Percentiles rank a stretch among this genome's conserved stretches.
These are phyloP conservation scores for Penicillium roqueforti DNA, from an alignment of 495 filamentous ascomycete genomes.

Conservation along the genomic window DNA sequence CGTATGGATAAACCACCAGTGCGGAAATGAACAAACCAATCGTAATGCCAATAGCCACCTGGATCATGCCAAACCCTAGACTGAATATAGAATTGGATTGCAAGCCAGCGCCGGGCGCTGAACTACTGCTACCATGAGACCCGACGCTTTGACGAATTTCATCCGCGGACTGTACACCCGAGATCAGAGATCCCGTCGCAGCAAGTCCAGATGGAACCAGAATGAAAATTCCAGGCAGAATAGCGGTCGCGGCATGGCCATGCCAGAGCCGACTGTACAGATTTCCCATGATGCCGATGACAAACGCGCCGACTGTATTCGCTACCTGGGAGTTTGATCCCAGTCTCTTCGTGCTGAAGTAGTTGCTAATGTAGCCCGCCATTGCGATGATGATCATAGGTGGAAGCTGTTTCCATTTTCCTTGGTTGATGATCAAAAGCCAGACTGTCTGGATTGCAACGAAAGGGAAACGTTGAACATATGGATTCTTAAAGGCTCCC, in stretches of 20 bases:
- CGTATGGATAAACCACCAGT: constrained; percentile 79
- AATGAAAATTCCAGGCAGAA: constrained; percentile 87
- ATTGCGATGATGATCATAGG: constrained; percentile 76
- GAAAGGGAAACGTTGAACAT: constrained; percentile 47
- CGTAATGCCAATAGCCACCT: constrained; percentile 87
- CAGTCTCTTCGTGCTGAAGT: constrained; percentile 65
- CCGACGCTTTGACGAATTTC: constrained; percentile 57
- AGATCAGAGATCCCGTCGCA: constrained; percentile 70
- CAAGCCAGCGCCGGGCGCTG: constrained; percentile 14
- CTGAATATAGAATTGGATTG: constrained; percentile 22
- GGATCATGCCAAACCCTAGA: constrained; percentile 51
- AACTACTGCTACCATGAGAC: constrained; percentile 8
- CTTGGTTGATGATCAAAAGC: constrained; percentile 77
- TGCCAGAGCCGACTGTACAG: constrained; percentile 75
- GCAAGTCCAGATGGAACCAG: constrained; percentile 84
- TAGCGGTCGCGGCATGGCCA: constrained; percentile 76
- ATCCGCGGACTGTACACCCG: constrained; percentile 72
- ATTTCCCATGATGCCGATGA: constrained; percentile 78
- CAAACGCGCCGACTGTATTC: constrained; percentile 76
- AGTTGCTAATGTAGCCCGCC: constrained; percentile 77
- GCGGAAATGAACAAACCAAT: constrained; percentile 82
- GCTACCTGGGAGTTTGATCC: constrained; percentile 74
- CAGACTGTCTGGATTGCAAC: constrained; percentile 53
- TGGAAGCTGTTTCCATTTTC: constrained; percentile 83
- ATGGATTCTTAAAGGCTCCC: constrained; percentile 26